These are phyloP conservation scores for Knufia fluminis DNA, from an alignment of 2,329 filamentous ascomycete genomes.

Conservation along the genomic window DNA sequence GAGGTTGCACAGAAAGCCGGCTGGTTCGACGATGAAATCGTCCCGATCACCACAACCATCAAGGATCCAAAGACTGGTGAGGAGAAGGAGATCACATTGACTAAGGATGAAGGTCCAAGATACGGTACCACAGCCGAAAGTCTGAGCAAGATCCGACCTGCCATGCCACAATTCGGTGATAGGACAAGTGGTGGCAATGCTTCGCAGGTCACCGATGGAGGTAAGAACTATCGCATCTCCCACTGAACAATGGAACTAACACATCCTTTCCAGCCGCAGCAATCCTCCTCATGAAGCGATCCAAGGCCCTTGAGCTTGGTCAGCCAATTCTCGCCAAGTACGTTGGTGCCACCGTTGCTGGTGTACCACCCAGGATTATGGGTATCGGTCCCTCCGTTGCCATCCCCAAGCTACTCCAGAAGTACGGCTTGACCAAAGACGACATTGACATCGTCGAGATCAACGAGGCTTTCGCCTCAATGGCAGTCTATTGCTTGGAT, in stretches of 20 bases:
- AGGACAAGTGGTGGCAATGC: slow-evolving; percentile 87
- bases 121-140: slow-evolving; percentile 79
- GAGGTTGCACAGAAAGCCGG: slow-evolving; percentile 85
- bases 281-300: slow-evolving; percentile 87
- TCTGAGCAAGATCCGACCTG: slow-evolving; percentile 74
- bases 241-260: slow-evolving; percentile 14
- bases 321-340: slow-evolving; percentile 94
- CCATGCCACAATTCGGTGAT: slow-evolving; percentile 83
- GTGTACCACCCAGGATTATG: slow-evolving; percentile 90
- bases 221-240: slow-evolving; percentile 33
- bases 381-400: slow-evolving; percentile 46
- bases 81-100: slow-evolving; percentile 66
- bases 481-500: slow-evolving; percentile 88
- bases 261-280: slow-evolving; percentile 55
- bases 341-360: slow-evolving; percentile 81
- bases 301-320: slow-evolving; percentile 72
- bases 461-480: slow-evolving; percentile 96
- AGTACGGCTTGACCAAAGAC: slow-evolving; percentile 66
- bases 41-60: slow-evolving; percentile 70
- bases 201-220: slow-evolving; percentile 88
- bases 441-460: slow-evolving; percentile 88
- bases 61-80: slow-evolving; percentile 78
- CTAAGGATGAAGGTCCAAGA: slow-evolving; percentile 81
- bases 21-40: slow-evolving; percentile 89
- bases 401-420: slow-evolving; percentile 70